These are phyloP conservation scores for Vickermania spadyakhi DNA, from an alignment of 208 protist species.

Conservation along the genomic window DNA sequence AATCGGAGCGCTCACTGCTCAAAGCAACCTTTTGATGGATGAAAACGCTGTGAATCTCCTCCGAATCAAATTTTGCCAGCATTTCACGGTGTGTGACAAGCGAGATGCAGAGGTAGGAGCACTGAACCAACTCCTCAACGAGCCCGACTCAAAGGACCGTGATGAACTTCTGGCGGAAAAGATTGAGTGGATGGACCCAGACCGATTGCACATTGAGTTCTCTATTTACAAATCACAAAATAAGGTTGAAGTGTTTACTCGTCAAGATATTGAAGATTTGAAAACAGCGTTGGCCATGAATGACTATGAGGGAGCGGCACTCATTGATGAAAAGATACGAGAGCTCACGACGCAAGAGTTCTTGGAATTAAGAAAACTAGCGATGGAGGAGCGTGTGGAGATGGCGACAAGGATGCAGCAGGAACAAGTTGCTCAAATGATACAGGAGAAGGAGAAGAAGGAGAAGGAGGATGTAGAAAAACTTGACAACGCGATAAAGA, in stretches of 20 bases:
- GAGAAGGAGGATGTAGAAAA: background rate
- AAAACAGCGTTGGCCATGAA: background rate
- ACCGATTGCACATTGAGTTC: background rate
- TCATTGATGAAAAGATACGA: background rate
- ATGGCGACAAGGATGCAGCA: background rate
- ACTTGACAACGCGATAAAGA: too few relatives aligned
- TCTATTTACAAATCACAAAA: background rate
- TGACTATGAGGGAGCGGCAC: background rate
- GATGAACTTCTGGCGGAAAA: background rate
- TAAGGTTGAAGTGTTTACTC: background rate
- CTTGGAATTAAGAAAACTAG: background rate
- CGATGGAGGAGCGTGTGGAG: background rate
- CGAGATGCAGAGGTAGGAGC: slow-evolving; percentile 3
- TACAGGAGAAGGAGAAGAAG: background rate
- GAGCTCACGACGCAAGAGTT: background rate
- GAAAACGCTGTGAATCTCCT: background rate
- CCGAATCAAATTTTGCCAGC: background rate
- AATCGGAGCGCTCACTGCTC: background rate
- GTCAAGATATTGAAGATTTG: background rate
- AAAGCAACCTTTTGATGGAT: background rate
- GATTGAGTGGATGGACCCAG: background rate
- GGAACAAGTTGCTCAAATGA: background rate
- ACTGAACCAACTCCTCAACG: slow-evolving; percentile 7
- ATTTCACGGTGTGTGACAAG: background rate
- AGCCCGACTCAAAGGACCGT: background rate